phyloP scores from a whole-genome alignment of 331 rosid genomes.

The Acacia pycnantha region DNA sequence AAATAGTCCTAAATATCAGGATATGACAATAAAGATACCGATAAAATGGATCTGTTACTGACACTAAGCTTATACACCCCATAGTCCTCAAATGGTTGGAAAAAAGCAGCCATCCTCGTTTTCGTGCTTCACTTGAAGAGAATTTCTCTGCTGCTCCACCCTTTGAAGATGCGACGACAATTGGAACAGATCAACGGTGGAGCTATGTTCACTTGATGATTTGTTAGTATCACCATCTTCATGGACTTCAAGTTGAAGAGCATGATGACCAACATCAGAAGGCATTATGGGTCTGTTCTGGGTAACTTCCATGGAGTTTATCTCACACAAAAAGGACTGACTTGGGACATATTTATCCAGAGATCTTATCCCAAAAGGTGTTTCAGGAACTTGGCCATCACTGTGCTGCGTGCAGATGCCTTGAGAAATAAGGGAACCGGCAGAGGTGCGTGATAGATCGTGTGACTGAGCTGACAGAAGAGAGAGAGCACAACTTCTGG shows the following conservation, averaged over 20 bases:
- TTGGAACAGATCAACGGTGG: slow-evolving; percentile 62
- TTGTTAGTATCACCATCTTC: slow-evolving; percentile 32
- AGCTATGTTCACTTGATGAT: slow-evolving; percentile 37
- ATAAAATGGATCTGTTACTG: slow-evolving; percentile 19
- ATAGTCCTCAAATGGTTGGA: slow-evolving; percentile 32
- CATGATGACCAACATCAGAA: slow-evolving; percentile 27
- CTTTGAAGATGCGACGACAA: slow-evolving; percentile 75
- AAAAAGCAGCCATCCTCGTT: slow-evolving; percentile 49
- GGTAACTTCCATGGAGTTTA: slow-evolving; percentile 35
- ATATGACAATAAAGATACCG: slow-evolving; percentile 7
- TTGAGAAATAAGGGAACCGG: slow-evolving; percentile 34
- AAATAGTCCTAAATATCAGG: slow-evolving; percentile 3
- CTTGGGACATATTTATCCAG: slow-evolving; percentile 37
- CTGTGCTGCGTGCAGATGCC: slow-evolving; percentile 20
- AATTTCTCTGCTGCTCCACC: slow-evolving; percentile 71
- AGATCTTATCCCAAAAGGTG: slow-evolving; percentile 25
- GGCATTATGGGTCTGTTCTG: slow-evolving; percentile 34
- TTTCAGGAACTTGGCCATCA: slow-evolving; percentile 38
- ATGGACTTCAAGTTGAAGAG: slow-evolving; percentile 25
- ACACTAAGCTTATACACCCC: slow-evolving; percentile 34
- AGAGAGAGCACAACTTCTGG: slow-evolving; percentile 76
- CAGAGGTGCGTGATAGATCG: slow-evolving; percentile 34
- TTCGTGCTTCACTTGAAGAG: slow-evolving; percentile 54
- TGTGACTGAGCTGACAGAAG: slow-evolving; percentile 87
- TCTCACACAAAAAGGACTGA: slow-evolving; percentile 39